Conservation (phyloP, 1,139 yeast species). For the Hyphopichia wangnamkhiaoensis region DNA sequence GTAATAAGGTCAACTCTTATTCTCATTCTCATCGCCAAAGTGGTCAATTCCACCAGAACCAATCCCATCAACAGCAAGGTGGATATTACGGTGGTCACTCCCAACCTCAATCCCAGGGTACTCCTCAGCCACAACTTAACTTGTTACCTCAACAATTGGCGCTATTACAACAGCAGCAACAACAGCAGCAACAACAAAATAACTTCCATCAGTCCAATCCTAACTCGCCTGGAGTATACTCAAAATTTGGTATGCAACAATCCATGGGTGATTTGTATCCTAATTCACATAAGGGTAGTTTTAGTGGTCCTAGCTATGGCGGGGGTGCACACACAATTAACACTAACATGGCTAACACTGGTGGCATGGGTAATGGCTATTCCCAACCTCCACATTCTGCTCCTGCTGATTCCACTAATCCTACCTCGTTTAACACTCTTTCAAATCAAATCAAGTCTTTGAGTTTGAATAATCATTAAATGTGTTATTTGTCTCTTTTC, state of each 20-base stretch:
- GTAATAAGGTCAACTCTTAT: conserved; percentile 3
- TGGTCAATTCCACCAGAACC: conserved; percentile 7
- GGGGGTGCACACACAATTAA: conserved; percentile 9
- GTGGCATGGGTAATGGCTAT: conserved; percentile 5
- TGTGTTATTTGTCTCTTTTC: not conserved
- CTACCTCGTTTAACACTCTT: conserved; percentile 19
- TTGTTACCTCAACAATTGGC: conserved; percentile 21
- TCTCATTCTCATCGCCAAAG: conserved; percentile 2
- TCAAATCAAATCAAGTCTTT: conserved; percentile 36
- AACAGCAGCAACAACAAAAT: conserved; percentile 14
- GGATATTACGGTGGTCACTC: conserved; percentile 9
- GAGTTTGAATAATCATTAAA: conserved; percentile 26
- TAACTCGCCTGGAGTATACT: conserved; percentile 29
- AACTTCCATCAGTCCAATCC: conserved; percentile 19
- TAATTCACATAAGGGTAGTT: not conserved
- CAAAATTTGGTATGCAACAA: conserved; percentile 1
- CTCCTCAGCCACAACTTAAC: conserved; percentile 18
- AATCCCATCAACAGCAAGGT: conserved; percentile 10
- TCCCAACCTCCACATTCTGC: conserved; percentile 12
- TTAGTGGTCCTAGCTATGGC: conserved; percentile 14
- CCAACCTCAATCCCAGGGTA: conserved; percentile 6
- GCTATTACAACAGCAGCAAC: conserved; percentile 23
- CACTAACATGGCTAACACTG: conserved; percentile 9
- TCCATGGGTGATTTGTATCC: not conserved
- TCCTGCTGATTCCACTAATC: conserved; percentile 11